Evolutionary conservation across 129 eudicot genomes (phyloP), one percentile per base, ranked within the genome.

Genomic region (Lactuca saligna): DNA sequence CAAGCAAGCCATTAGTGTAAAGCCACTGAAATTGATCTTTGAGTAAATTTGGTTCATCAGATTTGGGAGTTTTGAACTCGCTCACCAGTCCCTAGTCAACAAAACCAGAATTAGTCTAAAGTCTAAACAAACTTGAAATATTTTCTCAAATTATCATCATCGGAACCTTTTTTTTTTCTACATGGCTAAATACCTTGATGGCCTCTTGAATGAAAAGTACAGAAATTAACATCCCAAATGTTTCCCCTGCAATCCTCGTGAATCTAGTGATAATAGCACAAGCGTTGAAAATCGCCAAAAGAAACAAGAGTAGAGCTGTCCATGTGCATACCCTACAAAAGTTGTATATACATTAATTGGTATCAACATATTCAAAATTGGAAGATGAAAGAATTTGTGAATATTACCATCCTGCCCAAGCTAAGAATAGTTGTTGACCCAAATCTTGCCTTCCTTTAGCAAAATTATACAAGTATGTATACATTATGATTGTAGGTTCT

Each of bases 131-230:
- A 37, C 20, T 38, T 38, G 32, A 49, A 41, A 11, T 14, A 14
- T 29, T 70, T 29, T 4, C 2, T 11, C 7, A 15, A 32, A 32
- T 44, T 46, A 32, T 46, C 50, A 33, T 49, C 15, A 7, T 8
- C 12, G 46, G 0, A 59, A 50, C 69, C 25, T 50, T 10, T 46
- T 57, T n/a, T n/a, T n/a, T n/a, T 59, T 37, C 8, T 63, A 16
- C 25, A 78, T 57, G 35, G 31, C 10, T 37, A 57, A 34, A 7
- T 71, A 85, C 91, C 88, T 81, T 87, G 64, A 83, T 76, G n/a
- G 93, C 89, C 69, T 87, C 79, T 81, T 87, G 93, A 15, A 87
- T 69, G 81, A 87, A 87, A 60, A 87, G 93, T 33, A 83, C 81
- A 3, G 93, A 55, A 55, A 87, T 87, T 34, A 87, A 63, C 85